phyloP scores from a whole-genome alignment of 305 asterid genomes.

The Solanum hybrid region DNA sequence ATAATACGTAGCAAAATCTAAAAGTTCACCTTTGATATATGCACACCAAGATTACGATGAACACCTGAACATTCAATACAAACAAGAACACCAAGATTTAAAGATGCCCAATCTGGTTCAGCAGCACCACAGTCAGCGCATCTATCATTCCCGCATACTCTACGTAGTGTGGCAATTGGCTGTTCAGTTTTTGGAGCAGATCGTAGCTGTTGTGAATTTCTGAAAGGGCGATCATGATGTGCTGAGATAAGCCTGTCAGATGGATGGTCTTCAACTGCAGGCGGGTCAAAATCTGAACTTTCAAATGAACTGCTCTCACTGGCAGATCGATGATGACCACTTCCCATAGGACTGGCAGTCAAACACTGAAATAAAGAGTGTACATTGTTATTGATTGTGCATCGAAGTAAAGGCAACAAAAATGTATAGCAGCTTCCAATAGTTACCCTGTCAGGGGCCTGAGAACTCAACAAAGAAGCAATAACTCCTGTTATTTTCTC shows the following conservation, averaged over 20 bases:
- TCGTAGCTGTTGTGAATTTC: conserved; percentile 61
- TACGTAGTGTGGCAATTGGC: conserved; percentile 74
- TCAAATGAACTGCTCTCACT: conserved; percentile 97
- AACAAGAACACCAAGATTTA: conserved; percentile 92
- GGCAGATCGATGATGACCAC: conserved; percentile 89
- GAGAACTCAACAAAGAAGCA: conserved; percentile 93
- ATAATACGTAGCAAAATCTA: background rate
- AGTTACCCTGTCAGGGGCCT: conserved; percentile 90
- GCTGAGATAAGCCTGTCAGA: conserved; percentile 59
- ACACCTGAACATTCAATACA: conserved; percentile 99
- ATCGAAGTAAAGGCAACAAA: conserved; percentile 9
- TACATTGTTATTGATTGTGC: conserved; percentile 7
- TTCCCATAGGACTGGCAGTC: conserved; percentile 78
- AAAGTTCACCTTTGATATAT: conserved; percentile 82
- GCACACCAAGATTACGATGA: conserved; percentile 99
- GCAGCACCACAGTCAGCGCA: conserved; percentile 96
- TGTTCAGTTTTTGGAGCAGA: conserved; percentile 55
- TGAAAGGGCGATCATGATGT: conserved; percentile 56
- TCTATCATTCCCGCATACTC: conserved; percentile 82
- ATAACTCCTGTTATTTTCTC: conserved; percentile 99
- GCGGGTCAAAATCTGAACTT: conserved; percentile 85
- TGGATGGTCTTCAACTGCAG: conserved; percentile 71
- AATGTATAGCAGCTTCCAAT: background rate
- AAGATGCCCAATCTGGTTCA: conserved; percentile 99
- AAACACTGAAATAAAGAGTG: conserved; percentile 48